Evolutionary conservation across 257 asterid species (phyloP), one percentile per base, ranked within the genome.

Genomic region (Prunella vulgaris): DNA sequence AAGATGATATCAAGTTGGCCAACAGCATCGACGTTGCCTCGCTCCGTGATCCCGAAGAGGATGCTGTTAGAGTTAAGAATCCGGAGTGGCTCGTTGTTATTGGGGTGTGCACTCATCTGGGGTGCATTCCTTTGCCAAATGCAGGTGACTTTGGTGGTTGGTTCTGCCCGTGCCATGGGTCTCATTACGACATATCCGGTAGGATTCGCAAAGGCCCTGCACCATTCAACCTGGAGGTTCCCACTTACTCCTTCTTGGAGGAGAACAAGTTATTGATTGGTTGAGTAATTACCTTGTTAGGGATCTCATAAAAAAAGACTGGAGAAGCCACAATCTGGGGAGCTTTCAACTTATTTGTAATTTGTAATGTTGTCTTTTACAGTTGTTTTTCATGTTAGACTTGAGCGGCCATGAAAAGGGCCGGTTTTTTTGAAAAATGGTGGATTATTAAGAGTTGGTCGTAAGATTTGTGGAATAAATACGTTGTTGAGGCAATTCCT

Each of bases 141-240:
- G 98, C 98, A 7, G 98, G 98, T 70, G 98, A 92, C 9, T 92
- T 76, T 75, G 97, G 98, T 59, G 98, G 98, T 35, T 92, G 98
- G 98, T 92, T 92, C 70, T 92, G 98, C 78, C 98, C 98, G 0
- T 92, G 98, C 86, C 98, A 92, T 59, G 97, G 97, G 7, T 92
- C 96, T 10, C 98, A 92, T 44, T 89, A 92, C 3, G 98, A 92
- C 60, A 86, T 92, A 64, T 92, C 98, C 42, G 98, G 98, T 73
- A 87, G 98, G 82, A 90, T 89, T 58, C 90, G 98, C 30, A 90
- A 85, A 69, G 96, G 97, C 14, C 98, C 98, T n/a, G 98, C 97
- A 4, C 98, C 97, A 0, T 92, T 67, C 81, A 92, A 92, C 68
- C 85, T 92, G 77, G 98, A 87, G 81, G 97, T 92, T 52, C 98